Conservation (phyloP, 2,329 filamentous ascomycete species). For the Trichophyton mentagrophytes region DNA sequence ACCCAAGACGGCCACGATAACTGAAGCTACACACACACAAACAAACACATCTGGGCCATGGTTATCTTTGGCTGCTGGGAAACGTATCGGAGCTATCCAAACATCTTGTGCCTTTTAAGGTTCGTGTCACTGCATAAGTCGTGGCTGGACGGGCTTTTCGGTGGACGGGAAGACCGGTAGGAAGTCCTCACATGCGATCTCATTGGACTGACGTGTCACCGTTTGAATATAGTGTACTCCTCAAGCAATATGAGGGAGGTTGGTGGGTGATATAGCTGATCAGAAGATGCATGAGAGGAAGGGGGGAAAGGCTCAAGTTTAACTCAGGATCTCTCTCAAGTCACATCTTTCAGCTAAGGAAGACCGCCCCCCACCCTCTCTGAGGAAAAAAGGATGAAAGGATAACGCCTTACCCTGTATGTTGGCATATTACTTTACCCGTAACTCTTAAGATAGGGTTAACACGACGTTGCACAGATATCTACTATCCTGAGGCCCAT, state of each 20-base stretch:
- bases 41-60: background rate
- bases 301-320: background rate
- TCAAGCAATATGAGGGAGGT: background rate
- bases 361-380: background rate
- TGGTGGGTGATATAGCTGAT: background rate
- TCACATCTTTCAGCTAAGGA: background rate
- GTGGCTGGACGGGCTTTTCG: background rate
- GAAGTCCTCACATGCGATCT: background rate
- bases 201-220: slow-evolving; percentile 5
- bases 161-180: background rate
- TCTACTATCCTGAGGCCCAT: background rate
- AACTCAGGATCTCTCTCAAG: background rate
- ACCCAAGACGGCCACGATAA: background rate
- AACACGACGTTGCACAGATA: background rate
- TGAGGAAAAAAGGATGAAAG: background rate
- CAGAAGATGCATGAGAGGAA: background rate
- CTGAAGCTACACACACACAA: background rate
- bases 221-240: background rate
- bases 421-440: background rate
- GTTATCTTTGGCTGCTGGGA: background rate
- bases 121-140: slow-evolving; percentile 1
- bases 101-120: background rate
- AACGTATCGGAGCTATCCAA: background rate
- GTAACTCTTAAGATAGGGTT: background rate
- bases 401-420: background rate